These are phyloP conservation scores for Epithemia pelagica DNA, from an alignment of 108 stramenopile species.

Conservation along the genomic window DNA sequence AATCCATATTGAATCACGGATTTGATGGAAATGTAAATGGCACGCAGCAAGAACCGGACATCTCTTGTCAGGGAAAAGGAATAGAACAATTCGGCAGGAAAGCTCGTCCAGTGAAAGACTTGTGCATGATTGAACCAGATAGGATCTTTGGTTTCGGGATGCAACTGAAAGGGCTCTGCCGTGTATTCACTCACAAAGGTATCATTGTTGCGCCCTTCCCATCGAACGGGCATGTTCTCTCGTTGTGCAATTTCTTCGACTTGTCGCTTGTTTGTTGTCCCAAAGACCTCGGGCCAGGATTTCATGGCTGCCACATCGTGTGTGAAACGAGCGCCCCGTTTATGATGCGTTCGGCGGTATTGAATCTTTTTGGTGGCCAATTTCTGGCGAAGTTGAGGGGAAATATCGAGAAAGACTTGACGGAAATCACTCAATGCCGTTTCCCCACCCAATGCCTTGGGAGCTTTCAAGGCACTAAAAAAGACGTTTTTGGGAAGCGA, in stretches of 20 bases:
- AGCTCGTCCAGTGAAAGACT: slow-evolving; percentile 27
- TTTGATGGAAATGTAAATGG: slow-evolving; percentile 1
- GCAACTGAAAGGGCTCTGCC: slow-evolving; percentile 24
- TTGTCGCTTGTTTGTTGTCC: slow-evolving; percentile 17
- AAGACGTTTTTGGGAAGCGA: slow-evolving; percentile 23
- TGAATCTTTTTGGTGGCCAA: slow-evolving; percentile 24
- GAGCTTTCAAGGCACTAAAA: slow-evolving; percentile 27
- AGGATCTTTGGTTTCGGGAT: slow-evolving; percentile 32
- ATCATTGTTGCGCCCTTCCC: slow-evolving; percentile 19
- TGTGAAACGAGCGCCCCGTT: slow-evolving; percentile 7
- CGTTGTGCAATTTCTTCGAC: slow-evolving; percentile 20
- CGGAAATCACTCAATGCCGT: slow-evolving; percentile 37
- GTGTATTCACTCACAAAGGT: slow-evolving; percentile 16
- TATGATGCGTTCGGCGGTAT: slow-evolving; percentile 30
- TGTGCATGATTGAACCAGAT: slow-evolving; percentile 38
- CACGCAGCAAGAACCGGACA: slow-evolving; percentile 6
- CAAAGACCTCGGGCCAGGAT: slow-evolving; percentile 30
- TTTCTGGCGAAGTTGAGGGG: slow-evolving; percentile 17
- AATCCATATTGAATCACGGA: slow-evolving; percentile 14
- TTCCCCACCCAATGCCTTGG: slow-evolving; percentile 21
- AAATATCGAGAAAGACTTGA: slow-evolving; percentile 22
- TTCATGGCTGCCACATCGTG: slow-evolving; percentile 22
- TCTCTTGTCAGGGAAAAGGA: slow-evolving; percentile 14
- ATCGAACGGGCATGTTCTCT: slow-evolving; percentile 18
- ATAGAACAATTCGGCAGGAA: slow-evolving; percentile 24